Evolutionary conservation across 2,329 filamentous ascomycete species (phyloP), one percentile per base, ranked within the genome.

Genomic region (Gaeumannomyces sp.): DNA sequence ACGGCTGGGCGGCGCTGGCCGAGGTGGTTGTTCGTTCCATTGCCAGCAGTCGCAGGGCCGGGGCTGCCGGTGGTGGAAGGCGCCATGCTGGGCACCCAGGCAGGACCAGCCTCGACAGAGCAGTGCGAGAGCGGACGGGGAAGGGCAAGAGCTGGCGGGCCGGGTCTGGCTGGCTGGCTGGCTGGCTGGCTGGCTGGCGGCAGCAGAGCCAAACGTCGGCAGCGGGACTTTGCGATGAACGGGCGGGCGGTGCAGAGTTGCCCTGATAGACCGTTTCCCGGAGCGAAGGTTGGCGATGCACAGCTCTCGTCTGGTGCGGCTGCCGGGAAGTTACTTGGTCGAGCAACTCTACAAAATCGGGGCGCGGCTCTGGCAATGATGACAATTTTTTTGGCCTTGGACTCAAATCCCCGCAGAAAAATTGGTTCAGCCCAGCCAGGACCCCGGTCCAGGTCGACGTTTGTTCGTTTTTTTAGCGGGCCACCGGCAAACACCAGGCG

Each of bases 341-440:
- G 45, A 53, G 45, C 45, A 11, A 7, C 16, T 53, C 45, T n/a
- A n/a, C 45, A 28, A 33, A 16, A 29, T 56, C 28, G 27, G 61
- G 38, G 25, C 31, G 33, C 35, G 61, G 31, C 38, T 35, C 45
- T 62, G 25, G 10, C 57, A 19, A 28, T 59, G n/a, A 59, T 59
- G 58, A 59, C 35, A 64, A 53, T 59, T 35, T 50, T 59, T 45
- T 53, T 53, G 8, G 13, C 45, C 38, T 11, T 53, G 6, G 45
- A 50, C 16, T 22, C 19, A 3, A n/a, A 62, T 29, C 61, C 61
- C 61, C 61, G 61, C 61, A 53, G 61, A 62, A 62, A 62, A 62
- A 31, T 56, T 56, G 45, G 45, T 53, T 53, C 45, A 53, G 45
- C 45, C 38, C 45, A 53, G 45, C 45, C 45, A 53, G 22, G 45